Base-by-base conservation (phyloP, 805 yeast genomes). In the Deakozyma indianensis region DNA sequence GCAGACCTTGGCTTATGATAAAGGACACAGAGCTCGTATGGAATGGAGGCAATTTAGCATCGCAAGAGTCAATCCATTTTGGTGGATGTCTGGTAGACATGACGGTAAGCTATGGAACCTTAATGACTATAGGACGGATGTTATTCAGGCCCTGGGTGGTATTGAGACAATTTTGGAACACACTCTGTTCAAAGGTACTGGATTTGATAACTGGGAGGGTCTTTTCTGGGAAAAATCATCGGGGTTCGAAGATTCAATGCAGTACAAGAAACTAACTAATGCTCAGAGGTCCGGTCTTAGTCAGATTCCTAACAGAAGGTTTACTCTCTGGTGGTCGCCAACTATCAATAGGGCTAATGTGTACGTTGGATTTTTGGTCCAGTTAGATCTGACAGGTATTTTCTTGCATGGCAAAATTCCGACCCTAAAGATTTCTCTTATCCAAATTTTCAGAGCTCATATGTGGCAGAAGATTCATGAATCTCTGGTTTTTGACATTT, bases 321-420 rank as follows among this genome's bases (percentile, higher is more conserved):
- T 92, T 59, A 92, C 98, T 0, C 67, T 92, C 24, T 92, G 99
- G 99, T 92, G 99, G 99, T 87, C 96, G 0, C 99, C 99, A 3
- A 92, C 99, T 0, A 92, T 92, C 55, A 92, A 92, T 57, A 75
- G 99, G 51, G 98, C 98, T 3, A 92, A 92, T 58, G 97, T 92
- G 22, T 92, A 92, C 58, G 96, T 92, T 47, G 99, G 99, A 23
- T 92, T 92, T 67, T 70, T 88, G 57, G 98, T 92, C 23, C 99
- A 92, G 60, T 69, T 92, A 41, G 99, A 92, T 63, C 68, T 92
- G 57, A 92, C 99, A 0, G 99, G 98, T 56, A 90, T 92, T 23
- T 92, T 92, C 62, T 68, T 92, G 43, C 99, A 92, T 59, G 99
- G 99, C 53, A 92, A 92, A 62, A 92, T 92, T 51, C 99, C 99